Evolutionary conservation across 2,329 filamentous ascomycete species (phyloP), one percentile per base, ranked within the genome.

Genomic region (Calonectria pseudoturangicola): DNA sequence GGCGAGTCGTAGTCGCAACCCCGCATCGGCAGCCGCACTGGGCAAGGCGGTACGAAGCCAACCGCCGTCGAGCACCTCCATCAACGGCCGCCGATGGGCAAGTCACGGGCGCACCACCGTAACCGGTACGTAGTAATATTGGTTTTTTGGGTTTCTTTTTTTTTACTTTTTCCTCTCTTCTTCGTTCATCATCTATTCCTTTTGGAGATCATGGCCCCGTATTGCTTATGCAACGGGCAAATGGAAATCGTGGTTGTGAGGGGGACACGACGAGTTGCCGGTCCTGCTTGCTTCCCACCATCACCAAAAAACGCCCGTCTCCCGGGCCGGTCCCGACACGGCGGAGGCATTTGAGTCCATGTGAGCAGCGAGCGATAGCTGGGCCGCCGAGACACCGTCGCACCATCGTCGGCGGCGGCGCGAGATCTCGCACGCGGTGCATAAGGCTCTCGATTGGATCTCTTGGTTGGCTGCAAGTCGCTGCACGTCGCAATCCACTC

Each of bases 301-400:
- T 39, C 36, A 36, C 33, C 25, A 41, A 62, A 41, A 62, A 56
- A 72, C 50, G 15, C 45, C 66, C 58, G 58, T 63, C 39, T 63
- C 66, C 66, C 58, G 51, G 78, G 73, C 78, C 78, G 78, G 78
- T 79, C 73, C 76, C 67, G 67, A 73, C 43, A 73, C 63, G 48
- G 64, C 66, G 70, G 75, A 66, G 77, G 62, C 63, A 70, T 65
- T 58, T 27, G 28, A 28, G 43, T 60, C 36, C 65, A 47, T 58
- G 39, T 66, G 51, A 67, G 62, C 63, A 36, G 41, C 30, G 27
- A 39, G 60, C 66, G 45, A 68, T 45, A 69, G 47, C 63, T 41
- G 51, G 45, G 56, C 58, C 43, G 13, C 58, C 64, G 63, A 65
- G 58, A 70, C 28, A 39, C 56, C 28, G 50, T 74, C 70, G 60